Evolutionary conservation across 768 basidiomycete species (phyloP).

Genomic region (Albatrellus ellisii): DNA sequence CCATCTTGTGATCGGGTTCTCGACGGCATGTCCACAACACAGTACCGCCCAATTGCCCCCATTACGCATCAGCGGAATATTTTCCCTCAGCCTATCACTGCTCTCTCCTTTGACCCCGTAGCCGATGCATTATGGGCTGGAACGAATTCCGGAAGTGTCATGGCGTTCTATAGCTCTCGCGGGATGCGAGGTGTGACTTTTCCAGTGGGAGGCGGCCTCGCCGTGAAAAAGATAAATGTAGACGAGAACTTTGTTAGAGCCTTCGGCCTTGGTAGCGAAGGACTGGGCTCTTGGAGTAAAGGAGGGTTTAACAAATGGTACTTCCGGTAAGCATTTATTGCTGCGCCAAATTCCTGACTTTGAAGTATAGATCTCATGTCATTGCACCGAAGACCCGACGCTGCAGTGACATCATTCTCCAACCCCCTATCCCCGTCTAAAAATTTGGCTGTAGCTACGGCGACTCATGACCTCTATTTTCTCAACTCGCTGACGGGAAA

Average conservation of each 20-base stretch:
- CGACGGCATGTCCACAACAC: conserved; percentile 9
- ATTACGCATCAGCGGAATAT: conserved; percentile 15
- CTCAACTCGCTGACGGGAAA: conserved; percentile 66
- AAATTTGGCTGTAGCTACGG: conserved; percentile 45
- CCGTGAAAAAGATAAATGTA: conserved; percentile 61
- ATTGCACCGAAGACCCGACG: conserved; percentile 18
- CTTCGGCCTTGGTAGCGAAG: conserved; percentile 40
- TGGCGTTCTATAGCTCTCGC: conserved; percentile 50
- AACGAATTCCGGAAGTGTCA: conserved; percentile 52
- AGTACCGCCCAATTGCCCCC: conserved; percentile 15
- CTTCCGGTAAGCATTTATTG: conserved; percentile 40
- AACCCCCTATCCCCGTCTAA: conserved; percentile 38
- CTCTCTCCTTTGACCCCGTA: conserved; percentile 81
- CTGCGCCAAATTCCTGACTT: conserved; percentile 12
- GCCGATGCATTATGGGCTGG: conserved; percentile 89
- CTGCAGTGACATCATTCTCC: conserved; percentile 28
- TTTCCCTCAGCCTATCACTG: conserved; percentile 43
- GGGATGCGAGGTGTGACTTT: conserved; percentile 62
- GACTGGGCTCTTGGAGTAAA: conserved; percentile 71
- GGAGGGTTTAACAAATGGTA: conserved; percentile 82
- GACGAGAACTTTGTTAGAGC: conserved; percentile 75
- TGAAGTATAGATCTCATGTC: too few relatives aligned
- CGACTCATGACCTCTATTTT: conserved; percentile 47
- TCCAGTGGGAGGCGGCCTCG: conserved; percentile 51
- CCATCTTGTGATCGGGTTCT: too few relatives aligned